phyloP scores from a whole-genome alignment of 768 basidiomycete species.

The Obba rivulosa region DNA sequence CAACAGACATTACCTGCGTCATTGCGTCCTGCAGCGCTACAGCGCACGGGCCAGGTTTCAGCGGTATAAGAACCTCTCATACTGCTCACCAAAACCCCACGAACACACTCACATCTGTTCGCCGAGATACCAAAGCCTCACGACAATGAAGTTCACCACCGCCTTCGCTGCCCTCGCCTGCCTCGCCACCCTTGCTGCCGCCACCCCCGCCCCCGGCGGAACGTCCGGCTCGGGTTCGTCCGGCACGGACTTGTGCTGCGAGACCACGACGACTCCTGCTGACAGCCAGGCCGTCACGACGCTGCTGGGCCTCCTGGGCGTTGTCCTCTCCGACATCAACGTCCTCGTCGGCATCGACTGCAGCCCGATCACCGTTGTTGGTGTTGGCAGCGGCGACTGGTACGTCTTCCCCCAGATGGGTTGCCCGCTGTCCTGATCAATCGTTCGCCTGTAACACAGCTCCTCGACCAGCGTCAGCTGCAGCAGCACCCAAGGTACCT shows the following conservation, averaged over 20 bases:
- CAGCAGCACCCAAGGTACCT: constrained; percentile 3
- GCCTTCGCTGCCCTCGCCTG: neutral
- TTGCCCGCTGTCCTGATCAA: too few relatives aligned
- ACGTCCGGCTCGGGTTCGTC: constrained; percentile 4
- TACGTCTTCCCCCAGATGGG: constrained; percentile 2
- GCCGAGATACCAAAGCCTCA: neutral
- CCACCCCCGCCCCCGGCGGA: constrained; percentile 1
- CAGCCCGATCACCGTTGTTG: constrained; percentile 13
- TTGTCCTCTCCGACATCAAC: constrained; percentile 13
- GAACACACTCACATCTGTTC: neutral
- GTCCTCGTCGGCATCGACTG: constrained; percentile 14
- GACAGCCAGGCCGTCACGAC: neutral
- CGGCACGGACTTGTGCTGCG: constrained; percentile 7
- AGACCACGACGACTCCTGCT: neutral
- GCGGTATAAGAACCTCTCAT: too few relatives aligned
- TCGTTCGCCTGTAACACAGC: neutral
- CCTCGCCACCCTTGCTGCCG: constrained; percentile 4
- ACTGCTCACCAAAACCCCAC: too few relatives aligned
- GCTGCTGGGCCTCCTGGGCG: constrained; percentile 10
- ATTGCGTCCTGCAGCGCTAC: too few relatives aligned
- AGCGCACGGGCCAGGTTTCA: too few relatives aligned
- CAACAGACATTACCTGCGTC: too few relatives aligned
- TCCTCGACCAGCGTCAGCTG: constrained; percentile 3
- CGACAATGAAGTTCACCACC: too few relatives aligned
- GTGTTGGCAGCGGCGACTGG: constrained; percentile 3